These are phyloP conservation scores for Lasiodiplodia gonubiensis DNA, from an alignment of 2,329 filamentous ascomycete genomes.

Conservation along the genomic window DNA sequence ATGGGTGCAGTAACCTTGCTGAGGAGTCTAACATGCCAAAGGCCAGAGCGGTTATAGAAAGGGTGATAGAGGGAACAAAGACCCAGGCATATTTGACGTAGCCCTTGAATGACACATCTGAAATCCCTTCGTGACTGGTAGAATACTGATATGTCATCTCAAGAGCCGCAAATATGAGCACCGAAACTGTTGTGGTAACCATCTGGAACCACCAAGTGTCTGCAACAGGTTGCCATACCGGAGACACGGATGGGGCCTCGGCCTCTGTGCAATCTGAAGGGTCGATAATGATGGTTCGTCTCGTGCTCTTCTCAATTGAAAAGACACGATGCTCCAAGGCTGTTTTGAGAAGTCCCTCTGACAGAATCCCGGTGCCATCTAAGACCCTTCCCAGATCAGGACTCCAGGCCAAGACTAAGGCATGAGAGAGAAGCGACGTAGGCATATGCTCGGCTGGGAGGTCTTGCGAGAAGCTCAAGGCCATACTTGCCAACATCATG, in stretches of 20 bases:
- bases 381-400: neutral
- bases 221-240: neutral
- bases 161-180: neutral
- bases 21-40: slow-evolving; percentile 3
- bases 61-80: neutral
- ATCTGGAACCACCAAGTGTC: neutral
- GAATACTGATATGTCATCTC: slow-evolving; percentile 10
- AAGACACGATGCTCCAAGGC: neutral
- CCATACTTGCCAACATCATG: neutral
- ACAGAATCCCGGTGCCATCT: neutral
- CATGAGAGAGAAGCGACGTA: neutral
- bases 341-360: neutral
- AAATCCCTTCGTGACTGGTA: neutral
- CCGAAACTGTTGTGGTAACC: neutral
- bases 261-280: neutral
- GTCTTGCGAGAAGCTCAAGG: neutral
- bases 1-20: neutral
- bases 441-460: neutral
- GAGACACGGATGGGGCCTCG: neutral
- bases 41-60: neutral
- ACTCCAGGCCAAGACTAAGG: neutral
- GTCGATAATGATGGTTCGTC: neutral
- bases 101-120: neutral
- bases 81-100: slow-evolving; percentile 6
- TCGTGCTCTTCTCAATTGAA: too few relatives aligned